These are phyloP conservation scores for Cryptosporidium viatorum DNA, from an alignment of 169 alveolate genomes.

Conservation along the genomic window DNA sequence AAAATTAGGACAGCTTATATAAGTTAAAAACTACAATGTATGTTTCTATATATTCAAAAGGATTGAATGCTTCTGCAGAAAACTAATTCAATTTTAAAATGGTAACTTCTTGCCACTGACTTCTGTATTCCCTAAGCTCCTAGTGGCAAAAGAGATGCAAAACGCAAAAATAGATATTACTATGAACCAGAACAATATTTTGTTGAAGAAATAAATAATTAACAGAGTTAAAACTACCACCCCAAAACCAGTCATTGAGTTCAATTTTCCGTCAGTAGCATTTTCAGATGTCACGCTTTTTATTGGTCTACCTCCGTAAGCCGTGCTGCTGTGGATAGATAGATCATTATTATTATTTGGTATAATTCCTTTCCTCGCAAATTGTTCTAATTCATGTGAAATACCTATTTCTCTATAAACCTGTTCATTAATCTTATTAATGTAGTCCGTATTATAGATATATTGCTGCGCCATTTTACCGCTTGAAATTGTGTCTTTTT, in stretches of 20 bases:
- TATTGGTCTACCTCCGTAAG: not conserved
- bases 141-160: not conserved
- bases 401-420: constrained; percentile 28
- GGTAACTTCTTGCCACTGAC: not conserved
- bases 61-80: not conserved
- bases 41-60: not conserved
- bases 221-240: constrained; percentile 5
- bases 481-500: not conserved
- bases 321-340: not conserved
- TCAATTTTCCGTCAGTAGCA: not conserved
- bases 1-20: constrained; percentile 36
- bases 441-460: constrained; percentile 48
- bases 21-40: not conserved
- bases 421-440: constrained; percentile 13
- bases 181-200: constrained; percentile 42
- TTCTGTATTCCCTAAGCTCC: not conserved
- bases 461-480: constrained; percentile 58
- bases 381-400: not conserved
- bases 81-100: not conserved
- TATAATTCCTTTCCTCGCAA: constrained; percentile 12
- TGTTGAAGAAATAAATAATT: constrained; percentile 28
- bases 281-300: not conserved
- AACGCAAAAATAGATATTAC: not conserved
- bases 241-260: constrained; percentile 13
- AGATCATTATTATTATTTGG: not conserved